Conservation (phyloP, 1,284 basidiomycete species). For the Wolfiporia cocos region DNA sequence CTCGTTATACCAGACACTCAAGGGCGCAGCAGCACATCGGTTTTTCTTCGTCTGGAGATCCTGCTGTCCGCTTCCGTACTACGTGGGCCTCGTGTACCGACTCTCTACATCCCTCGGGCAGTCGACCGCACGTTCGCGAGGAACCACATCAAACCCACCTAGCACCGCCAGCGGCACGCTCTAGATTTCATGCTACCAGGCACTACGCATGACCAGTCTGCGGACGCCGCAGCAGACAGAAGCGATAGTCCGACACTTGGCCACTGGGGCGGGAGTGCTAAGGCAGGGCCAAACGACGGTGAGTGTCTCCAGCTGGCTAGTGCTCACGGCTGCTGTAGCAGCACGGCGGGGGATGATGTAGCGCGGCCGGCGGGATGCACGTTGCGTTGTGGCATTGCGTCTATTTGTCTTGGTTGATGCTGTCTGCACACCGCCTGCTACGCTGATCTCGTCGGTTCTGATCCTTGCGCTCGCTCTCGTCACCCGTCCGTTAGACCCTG, state of each 20-base stretch:
- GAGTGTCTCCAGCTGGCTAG: background rate
- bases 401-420: conserved; percentile 8
- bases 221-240: background rate
- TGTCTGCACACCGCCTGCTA: background rate
- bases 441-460: conserved; percentile 7
- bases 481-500: background rate
- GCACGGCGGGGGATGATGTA: background rate
- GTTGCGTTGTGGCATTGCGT: conserved; percentile 4
- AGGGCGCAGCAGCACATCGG: conserved; percentile 1
- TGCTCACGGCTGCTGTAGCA: background rate
- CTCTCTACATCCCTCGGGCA: no score
- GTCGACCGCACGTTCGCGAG: no score
- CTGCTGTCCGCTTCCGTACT: no score
- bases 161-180: background rate
- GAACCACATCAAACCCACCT: no score
- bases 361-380: background rate
- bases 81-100: no score
- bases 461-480: conserved; percentile 5
- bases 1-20: conserved; percentile 1
- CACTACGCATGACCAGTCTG: background rate
- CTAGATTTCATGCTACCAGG: conserved; percentile 3
- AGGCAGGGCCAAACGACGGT: background rate
- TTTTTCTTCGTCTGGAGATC: no score
- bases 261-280: conserved; percentile 1
- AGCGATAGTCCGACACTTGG: conserved; percentile 10